phyloP scores from a whole-genome alignment of 139 green algal genomes.

The Dunaliella sp. region DNA sequence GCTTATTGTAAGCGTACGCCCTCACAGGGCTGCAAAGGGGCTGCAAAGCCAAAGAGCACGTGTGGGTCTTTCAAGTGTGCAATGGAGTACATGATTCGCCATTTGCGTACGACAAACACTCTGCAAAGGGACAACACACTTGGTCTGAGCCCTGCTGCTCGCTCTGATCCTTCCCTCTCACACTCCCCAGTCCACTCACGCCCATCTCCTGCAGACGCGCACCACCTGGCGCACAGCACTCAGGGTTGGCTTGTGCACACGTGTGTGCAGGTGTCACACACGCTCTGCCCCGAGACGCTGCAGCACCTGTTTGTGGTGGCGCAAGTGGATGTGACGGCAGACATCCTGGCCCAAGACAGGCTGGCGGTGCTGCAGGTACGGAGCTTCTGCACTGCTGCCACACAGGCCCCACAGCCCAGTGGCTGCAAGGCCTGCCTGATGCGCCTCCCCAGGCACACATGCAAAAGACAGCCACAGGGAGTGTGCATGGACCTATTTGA shows the following conservation, averaged over 20 bases:
- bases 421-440: too few species aligned
- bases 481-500: too few species aligned
- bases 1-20: too few species aligned
- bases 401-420: too few species aligned
- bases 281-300: background rate
- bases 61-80: too few species aligned
- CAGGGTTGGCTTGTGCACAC: background rate
- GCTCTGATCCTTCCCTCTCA: background rate
- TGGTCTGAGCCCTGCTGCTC: background rate
- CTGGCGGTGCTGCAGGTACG: constrained; percentile 6
- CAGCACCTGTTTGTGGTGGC: constrained; percentile 13
- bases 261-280: background rate
- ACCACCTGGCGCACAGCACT: background rate
- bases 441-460: too few species aligned
- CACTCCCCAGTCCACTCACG: background rate
- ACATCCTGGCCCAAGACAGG: constrained; percentile 7
- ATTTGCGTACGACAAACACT: background rate
- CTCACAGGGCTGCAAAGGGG: too few species aligned
- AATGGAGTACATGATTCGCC: background rate
- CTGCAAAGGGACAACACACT: background rate
- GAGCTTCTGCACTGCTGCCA: too few species aligned
- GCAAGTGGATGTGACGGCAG: constrained; percentile 13
- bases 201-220: background rate
- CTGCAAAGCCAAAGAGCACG: too few species aligned
- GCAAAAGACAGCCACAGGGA: too few species aligned